Evolutionary conservation across 352 stramenopile species (phyloP).

Genomic region (Blastocystis sp.): DNA sequence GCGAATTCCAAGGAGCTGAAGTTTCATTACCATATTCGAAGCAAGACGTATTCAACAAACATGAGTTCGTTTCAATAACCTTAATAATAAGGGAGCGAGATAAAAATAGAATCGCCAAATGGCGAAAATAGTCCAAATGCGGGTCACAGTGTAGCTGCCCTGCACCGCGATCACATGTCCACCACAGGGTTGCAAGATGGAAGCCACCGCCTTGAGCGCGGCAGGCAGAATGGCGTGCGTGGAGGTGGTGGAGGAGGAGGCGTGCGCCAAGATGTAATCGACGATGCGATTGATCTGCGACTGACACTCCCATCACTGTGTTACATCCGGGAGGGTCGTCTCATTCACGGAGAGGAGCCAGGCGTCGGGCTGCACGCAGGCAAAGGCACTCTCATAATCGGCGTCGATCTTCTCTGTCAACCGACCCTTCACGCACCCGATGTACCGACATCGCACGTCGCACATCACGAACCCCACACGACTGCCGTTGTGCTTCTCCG

Average conservation of each 20-base stretch:
- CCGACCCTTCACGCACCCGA: background rate
- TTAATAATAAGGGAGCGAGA: too few species aligned
- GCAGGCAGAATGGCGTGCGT: conserved; percentile 17
- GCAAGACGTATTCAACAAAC: too few species aligned
- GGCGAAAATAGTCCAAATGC: too few species aligned
- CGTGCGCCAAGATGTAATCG: conserved; percentile 8
- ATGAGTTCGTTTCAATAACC: too few species aligned
- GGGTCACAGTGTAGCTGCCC: too few species aligned
- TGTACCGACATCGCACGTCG: conserved; percentile 25
- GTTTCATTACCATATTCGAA: too few species aligned
- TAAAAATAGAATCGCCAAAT: too few species aligned
- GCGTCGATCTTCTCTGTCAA: background rate
- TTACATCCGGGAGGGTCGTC: background rate
- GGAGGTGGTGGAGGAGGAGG: background rate
- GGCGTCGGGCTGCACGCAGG: background rate
- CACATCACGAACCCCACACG: conserved; percentile 25
- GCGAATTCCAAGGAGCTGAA: too few species aligned
- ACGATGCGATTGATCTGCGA: background rate
- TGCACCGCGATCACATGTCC: conserved; percentile 11
- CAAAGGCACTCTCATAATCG: conserved; percentile 48
- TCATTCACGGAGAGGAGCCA: conserved; percentile 17
- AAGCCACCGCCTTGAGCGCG: background rate
- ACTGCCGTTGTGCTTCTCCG: background rate
- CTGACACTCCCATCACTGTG: background rate
- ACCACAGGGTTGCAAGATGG: background rate